phyloP scores from a whole-genome alignment of 2,329 filamentous ascomycete species.

The Phoma herbarum region DNA sequence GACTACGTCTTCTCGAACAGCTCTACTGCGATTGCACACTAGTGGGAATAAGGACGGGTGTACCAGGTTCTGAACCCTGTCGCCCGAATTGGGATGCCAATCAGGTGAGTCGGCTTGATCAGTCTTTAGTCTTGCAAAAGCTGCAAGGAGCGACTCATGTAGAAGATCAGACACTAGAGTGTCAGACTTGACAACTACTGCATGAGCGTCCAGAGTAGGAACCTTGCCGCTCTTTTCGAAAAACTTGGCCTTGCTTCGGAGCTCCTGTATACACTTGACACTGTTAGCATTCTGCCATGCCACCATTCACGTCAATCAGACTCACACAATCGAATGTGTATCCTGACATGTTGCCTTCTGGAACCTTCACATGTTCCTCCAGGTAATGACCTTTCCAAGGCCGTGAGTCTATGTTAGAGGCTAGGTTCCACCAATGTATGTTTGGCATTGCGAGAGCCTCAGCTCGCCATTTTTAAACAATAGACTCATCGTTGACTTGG shows the following conservation, averaged over 20 bases:
- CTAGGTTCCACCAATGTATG: not conserved
- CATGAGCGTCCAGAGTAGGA: not conserved
- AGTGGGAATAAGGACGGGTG: not conserved
- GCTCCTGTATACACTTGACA: not conserved
- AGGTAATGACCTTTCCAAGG: not conserved
- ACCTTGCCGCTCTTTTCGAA: not conserved
- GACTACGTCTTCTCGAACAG: conserved; percentile 21
- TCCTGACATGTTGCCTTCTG: not conserved
- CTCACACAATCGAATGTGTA: not conserved
- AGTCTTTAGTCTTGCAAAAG: not conserved
- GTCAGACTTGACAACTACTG: not conserved
- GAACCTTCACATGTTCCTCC: not conserved
- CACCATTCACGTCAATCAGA: not conserved
- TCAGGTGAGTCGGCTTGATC: not conserved
- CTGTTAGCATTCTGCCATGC: not conserved
- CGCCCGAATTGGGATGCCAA: not conserved
- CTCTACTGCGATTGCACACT: not conserved
- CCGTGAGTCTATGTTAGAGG: not conserved
- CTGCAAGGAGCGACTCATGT: not conserved
- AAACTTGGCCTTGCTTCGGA: not conserved
- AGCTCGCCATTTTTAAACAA: not conserved
- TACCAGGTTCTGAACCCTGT: not conserved
- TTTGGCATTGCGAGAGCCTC: not conserved
- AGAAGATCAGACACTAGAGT: not conserved
- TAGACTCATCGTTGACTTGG: not conserved